Base-by-base conservation (phyloP, 768 basidiomycete species). In the Xerocomellus chrysenteron region DNA sequence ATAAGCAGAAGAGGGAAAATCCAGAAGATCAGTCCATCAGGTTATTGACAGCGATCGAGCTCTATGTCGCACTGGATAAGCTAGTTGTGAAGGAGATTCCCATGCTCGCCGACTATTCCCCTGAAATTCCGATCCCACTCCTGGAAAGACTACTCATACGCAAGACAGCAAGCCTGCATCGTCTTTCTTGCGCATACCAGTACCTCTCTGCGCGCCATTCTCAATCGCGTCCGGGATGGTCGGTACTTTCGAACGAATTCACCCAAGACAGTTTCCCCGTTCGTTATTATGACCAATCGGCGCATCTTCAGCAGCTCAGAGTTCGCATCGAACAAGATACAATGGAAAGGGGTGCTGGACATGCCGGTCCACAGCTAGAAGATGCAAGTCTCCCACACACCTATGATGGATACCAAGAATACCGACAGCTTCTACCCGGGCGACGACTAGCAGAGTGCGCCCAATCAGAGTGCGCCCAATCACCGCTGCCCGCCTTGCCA, bases 401-500 rank as follows among this genome's bases (percentile, higher is more conserved):
- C 43, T 10, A 3, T 43, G 42, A 43, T 26, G 24, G 19, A 44
- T 28, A 26, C 26, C 43, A 17, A 21, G 24, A 28, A 5, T 5
- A 28, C 26, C 26, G 9, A 16, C 24, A 26, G 24, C 14, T 2
- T 8, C 9, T 26, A 44, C 26, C 24, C 10, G 24, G 13, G 9
- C 24, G 13, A 26, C 24, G 5, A 16, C 43, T 17, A 6, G 26
- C 2, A 6, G 16, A 6, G 16, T 10, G 10, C 2, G 16, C n/a
- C 19, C 2, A 59, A 74, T 8, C 68, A 75, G 16, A 6, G 16
- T 10, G 10, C 2, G 16, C n/a, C 19, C 2, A 59, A 74, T 8
- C 68, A 75, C 46, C 80, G 77, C 54, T 78, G 75, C 77, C 80
- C 75, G 1, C 56, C 78, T n/a, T 72, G 16, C 16, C 14, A 5